phyloP scores from a whole-genome alignment of 352 stramenopile genomes.

The Labyrinthula sp. region DNA sequence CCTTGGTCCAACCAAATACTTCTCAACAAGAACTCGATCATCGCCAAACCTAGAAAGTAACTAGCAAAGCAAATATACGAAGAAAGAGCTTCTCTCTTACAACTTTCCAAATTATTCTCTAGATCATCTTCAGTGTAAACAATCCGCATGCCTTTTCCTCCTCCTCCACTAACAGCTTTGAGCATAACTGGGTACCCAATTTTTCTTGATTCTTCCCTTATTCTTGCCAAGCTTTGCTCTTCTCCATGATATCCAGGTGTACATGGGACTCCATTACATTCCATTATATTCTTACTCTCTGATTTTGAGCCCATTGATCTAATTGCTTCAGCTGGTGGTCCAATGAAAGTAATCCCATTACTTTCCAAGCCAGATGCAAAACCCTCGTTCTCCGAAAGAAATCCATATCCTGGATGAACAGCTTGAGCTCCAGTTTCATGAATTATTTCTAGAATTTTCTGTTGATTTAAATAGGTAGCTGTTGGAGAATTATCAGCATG shows the following conservation, averaged over 20 bases:
- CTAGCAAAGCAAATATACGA: too few species aligned
- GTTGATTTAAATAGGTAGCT: constrained; percentile 27
- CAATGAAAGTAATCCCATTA: constrained; percentile 63
- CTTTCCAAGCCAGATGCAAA: constrained; percentile 45
- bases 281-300: constrained; percentile 68
- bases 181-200: constrained; percentile 75
- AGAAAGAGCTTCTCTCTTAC: constrained; percentile 52
- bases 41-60: too few species aligned
- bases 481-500: constrained; percentile 39
- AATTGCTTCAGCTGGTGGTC: constrained; percentile 56
- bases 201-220: constrained; percentile 48
- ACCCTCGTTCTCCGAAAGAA: constrained; percentile 58
- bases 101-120: constrained; percentile 51
- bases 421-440: constrained; percentile 32
- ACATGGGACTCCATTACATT: constrained; percentile 52
- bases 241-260: constrained; percentile 67
- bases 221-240: constrained; percentile 51
- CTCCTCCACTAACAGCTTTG: constrained; percentile 64
- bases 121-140: constrained; percentile 56
- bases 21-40: constrained; percentile 64
- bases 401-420: constrained; percentile 66
- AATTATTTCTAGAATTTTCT: constrained; percentile 25
- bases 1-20: constrained; percentile 57
- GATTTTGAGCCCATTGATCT: constrained; percentile 66
- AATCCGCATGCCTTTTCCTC: constrained; percentile 71